Conservation (phyloP, 192 early-diverging fungal species). For the Coemansia asiatica region DNA sequence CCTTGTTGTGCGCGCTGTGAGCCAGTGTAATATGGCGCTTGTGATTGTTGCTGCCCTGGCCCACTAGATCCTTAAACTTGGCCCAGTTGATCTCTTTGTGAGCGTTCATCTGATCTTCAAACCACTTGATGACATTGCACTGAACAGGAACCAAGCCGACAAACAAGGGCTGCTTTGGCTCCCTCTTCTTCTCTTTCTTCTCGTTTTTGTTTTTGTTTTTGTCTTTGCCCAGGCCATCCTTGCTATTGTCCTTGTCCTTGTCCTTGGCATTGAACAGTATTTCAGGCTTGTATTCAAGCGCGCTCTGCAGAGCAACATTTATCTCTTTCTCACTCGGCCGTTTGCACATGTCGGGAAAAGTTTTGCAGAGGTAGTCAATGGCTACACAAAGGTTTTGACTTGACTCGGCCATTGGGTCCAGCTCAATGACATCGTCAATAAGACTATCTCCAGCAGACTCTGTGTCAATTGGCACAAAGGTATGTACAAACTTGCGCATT, state of each 20-base stretch:
- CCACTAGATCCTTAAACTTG: slow-evolving; percentile 20
- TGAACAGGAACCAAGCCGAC: slow-evolving; percentile 29
- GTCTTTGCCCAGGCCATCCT: too few species aligned
- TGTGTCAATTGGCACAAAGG: slow-evolving; percentile 59
- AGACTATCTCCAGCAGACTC: slow-evolving; percentile 52
- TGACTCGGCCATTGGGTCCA: slow-evolving; percentile 58
- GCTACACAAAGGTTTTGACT: slow-evolving; percentile 49
- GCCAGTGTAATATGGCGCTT: slow-evolving; percentile 59
- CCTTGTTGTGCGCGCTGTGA: slow-evolving; percentile 33
- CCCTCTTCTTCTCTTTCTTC: slow-evolving; percentile 7
- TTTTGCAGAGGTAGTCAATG: slow-evolving; percentile 49
- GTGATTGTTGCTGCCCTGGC: not conserved
- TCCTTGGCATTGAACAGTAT: slow-evolving; percentile 17
- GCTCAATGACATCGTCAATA: slow-evolving; percentile 61
- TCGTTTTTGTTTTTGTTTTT: slow-evolving; percentile 8
- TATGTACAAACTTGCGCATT: slow-evolving; percentile 58
- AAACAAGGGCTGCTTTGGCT: slow-evolving; percentile 14
- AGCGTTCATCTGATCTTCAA: slow-evolving; percentile 17
- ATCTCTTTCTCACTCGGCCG: slow-evolving; percentile 54
- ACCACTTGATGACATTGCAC: slow-evolving; percentile 18
- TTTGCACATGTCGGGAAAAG: slow-evolving; percentile 40
- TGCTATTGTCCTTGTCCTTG: not conserved
- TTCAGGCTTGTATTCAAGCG: slow-evolving; percentile 50
- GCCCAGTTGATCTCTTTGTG: slow-evolving; percentile 18
- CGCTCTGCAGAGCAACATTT: slow-evolving; percentile 55